phyloP scores from a whole-genome alignment of 306 rosid species.

The Hippophae rhamnoides region DNA sequence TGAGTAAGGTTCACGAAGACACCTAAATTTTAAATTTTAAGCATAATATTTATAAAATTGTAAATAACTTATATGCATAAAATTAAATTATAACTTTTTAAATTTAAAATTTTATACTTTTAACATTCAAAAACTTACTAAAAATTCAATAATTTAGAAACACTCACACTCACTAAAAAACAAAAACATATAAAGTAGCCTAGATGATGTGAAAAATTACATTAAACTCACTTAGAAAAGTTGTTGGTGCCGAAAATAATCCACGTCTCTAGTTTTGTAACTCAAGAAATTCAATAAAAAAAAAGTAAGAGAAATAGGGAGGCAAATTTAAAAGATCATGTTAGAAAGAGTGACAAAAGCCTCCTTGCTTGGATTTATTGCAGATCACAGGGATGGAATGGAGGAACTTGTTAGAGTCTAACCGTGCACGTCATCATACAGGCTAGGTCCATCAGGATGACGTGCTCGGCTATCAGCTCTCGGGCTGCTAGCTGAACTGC shows the following conservation, averaged over 20 bases:
- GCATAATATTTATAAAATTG: too few species aligned
- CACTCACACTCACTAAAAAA: too few species aligned
- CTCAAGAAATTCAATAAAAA: neutral
- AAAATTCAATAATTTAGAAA: too few species aligned
- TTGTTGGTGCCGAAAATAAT: neutral
- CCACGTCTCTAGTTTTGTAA: slow-evolving; percentile 16
- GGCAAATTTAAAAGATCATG: neutral
- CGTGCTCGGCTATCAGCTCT: slow-evolving; percentile 16
- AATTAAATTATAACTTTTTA: too few species aligned
- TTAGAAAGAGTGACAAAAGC: neutral
- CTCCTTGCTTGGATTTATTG: neutral
- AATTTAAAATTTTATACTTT: too few species aligned
- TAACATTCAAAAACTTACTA: too few species aligned
- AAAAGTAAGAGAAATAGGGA: neutral
- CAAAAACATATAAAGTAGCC: too few species aligned
- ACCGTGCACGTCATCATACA: slow-evolving; percentile 26
- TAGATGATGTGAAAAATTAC: neutral
- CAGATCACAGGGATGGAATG: slow-evolving; percentile 26
- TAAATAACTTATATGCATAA: too few species aligned
- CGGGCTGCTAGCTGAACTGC: slow-evolving; percentile 44
- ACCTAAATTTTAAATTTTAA: too few species aligned
- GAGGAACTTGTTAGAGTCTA: slow-evolving; percentile 27
- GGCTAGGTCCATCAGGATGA: slow-evolving; percentile 13
- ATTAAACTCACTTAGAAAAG: slow-evolving; percentile 1
- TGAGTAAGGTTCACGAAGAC: too few species aligned